Evolutionary conservation across 2,329 filamentous ascomycete species (phyloP).

Genomic region (Xylariaceae sp.): DNA sequence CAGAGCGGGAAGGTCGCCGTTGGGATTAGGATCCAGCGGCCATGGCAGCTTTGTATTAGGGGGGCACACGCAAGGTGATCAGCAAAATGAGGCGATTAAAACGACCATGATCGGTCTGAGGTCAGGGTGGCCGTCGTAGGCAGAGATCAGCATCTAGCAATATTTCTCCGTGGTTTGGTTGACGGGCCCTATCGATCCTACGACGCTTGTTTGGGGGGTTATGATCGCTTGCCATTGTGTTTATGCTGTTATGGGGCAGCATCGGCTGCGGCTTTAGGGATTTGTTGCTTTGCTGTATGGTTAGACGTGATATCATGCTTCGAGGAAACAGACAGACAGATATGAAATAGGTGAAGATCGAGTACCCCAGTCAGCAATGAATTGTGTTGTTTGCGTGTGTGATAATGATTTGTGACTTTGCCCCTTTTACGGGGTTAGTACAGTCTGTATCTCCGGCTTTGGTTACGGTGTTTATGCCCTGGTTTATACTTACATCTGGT

Average conservation of each 20-base stretch:
- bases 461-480: no score
- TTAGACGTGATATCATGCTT: neutral
- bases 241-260: neutral
- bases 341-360: neutral
- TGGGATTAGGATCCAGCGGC: conserved; percentile 39
- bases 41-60: conserved; percentile 4
- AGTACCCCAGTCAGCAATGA: neutral
- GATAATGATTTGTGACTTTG: no score
- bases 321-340: neutral
- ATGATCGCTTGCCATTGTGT: neutral
- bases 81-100: neutral
- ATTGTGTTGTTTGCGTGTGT: no score
- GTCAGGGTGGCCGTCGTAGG: neutral
- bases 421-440: no score
- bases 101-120: neutral
- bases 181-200: neutral
- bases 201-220: neutral
- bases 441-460: no score
- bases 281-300: neutral
- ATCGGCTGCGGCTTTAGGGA: neutral
- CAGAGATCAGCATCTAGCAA: neutral
- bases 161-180: neutral
- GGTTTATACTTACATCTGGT: no score
- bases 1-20: conserved; percentile 53
- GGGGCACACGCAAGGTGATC: neutral